Percentiles rank a stretch among this genome's conserved stretches.
Conservation (phyloP, 495 filamentous ascomycete genomes). For the Penicillium tannophilum region DNA sequence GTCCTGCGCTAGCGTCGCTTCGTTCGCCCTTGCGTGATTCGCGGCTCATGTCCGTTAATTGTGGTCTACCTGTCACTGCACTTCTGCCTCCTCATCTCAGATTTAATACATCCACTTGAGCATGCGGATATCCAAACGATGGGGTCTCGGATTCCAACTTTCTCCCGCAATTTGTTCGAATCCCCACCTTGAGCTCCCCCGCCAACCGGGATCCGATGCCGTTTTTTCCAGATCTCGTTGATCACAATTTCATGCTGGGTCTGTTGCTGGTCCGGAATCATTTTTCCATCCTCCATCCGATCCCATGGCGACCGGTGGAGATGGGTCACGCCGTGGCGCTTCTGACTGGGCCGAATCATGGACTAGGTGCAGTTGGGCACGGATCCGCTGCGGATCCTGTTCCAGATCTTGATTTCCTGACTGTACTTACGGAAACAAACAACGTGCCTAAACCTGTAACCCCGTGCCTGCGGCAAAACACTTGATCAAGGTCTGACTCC, state of each 20-base stretch:
- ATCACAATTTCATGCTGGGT: constrained; percentile 8
- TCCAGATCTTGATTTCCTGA: constrained; percentile 8
- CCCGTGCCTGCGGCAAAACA: not conserved
- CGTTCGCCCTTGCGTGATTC: constrained; percentile 17
- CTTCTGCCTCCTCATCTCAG: not conserved
- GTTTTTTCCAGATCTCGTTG: constrained; percentile 13
- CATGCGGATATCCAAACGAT: not conserved
- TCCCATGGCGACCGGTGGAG: constrained; percentile 4
- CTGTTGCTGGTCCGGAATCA: not conserved
- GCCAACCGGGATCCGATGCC: not conserved
- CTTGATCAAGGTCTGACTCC: not conserved
- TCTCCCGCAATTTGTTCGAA: not conserved
- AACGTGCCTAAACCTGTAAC: not conserved
- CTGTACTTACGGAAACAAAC: not conserved
- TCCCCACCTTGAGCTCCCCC: constrained; percentile 4
- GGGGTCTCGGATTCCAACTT: constrained; percentile 1
- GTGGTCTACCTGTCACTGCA: not conserved
- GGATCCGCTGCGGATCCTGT: constrained; percentile 2
- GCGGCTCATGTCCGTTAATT: constrained; percentile 1
- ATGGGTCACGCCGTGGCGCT: not conserved
- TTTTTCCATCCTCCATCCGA: not conserved
- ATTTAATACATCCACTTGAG: not conserved
- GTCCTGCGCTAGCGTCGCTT: constrained; percentile 15
- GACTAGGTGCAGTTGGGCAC: constrained; percentile 1
- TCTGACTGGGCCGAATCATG: not conserved